These are phyloP conservation scores for Macrocybe gigantea DNA, from an alignment of 768 basidiomycete species.

Conservation along the genomic window DNA sequence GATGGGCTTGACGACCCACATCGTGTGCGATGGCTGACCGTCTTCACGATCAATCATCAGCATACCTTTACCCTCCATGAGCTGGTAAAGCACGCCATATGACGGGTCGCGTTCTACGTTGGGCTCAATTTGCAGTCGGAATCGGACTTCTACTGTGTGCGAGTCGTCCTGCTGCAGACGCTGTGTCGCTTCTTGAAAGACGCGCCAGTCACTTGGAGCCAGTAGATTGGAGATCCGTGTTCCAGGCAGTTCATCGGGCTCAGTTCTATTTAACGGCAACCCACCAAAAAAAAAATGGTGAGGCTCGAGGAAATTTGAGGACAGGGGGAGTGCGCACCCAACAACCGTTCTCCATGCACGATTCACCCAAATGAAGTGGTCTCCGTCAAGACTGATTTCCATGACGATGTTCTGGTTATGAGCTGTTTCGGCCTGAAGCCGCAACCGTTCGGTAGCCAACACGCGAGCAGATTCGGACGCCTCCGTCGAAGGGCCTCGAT, in stretches of 20 bases:
- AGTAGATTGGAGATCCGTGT: conserved; percentile 79
- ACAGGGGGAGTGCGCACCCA: conserved; percentile 47
- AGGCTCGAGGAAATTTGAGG: too few species aligned
- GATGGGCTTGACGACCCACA: conserved; percentile 94
- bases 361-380: conserved; percentile 94
- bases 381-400: conserved; percentile 90
- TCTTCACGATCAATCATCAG: conserved; percentile 92
- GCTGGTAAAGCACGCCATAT: conserved; percentile 56
- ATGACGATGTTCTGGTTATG: conserved; percentile 95
- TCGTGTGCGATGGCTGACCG: conserved; percentile 86
- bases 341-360: conserved; percentile 93
- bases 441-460: conserved; percentile 83
- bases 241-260: conserved; percentile 73
- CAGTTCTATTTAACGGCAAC: conserved; percentile 47
- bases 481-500: conserved; percentile 37
- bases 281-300: conserved; percentile 3
- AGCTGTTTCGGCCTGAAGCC: conserved; percentile 88
- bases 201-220: conserved; percentile 69
- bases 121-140: conserved; percentile 76
- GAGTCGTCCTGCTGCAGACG: conserved; percentile 87
- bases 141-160: conserved; percentile 88
- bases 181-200: conserved; percentile 84
- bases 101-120: conserved; percentile 52
- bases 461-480: conserved; percentile 73
- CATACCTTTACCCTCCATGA: conserved; percentile 98